Evolutionary conservation across 179 eudicot species (phyloP).

Genomic region (Spinacia oleracea): DNA sequence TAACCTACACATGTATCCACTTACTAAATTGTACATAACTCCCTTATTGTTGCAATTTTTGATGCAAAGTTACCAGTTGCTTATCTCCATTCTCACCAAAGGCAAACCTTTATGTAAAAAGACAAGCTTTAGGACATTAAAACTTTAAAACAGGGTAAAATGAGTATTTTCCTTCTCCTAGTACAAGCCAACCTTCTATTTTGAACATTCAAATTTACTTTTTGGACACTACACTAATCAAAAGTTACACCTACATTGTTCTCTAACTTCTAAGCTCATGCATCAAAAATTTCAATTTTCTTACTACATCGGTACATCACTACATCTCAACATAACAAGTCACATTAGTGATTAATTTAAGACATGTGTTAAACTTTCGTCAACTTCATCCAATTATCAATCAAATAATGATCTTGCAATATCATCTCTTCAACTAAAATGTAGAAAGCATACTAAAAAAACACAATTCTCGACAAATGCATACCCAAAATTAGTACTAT

Average conservation of each 20-base stretch:
- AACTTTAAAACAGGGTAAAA: background rate
- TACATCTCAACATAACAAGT: background rate
- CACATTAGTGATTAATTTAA: background rate
- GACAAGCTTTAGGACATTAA: background rate
- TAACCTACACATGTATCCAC: background rate
- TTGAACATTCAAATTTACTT: background rate
- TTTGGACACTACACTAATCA: background rate
- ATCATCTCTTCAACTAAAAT: background rate
- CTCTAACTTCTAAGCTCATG: background rate
- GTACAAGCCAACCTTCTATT: background rate
- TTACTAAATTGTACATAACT: background rate
- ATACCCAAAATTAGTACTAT: background rate
- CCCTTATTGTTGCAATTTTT: background rate
- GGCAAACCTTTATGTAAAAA: background rate
- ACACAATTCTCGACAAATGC: background rate
- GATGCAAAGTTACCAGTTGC: background rate
- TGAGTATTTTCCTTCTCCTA: background rate
- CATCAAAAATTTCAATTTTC: background rate
- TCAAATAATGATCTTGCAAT: background rate
- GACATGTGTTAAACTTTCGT: too few species aligned
- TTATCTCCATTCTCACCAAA: background rate
- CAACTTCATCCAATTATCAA: background rate
- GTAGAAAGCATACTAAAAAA: background rate
- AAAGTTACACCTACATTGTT: background rate
- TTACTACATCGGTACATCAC: background rate